Conservation (phyloP, 768 basidiomycete genomes). For the Calocera viscosa region DNA sequence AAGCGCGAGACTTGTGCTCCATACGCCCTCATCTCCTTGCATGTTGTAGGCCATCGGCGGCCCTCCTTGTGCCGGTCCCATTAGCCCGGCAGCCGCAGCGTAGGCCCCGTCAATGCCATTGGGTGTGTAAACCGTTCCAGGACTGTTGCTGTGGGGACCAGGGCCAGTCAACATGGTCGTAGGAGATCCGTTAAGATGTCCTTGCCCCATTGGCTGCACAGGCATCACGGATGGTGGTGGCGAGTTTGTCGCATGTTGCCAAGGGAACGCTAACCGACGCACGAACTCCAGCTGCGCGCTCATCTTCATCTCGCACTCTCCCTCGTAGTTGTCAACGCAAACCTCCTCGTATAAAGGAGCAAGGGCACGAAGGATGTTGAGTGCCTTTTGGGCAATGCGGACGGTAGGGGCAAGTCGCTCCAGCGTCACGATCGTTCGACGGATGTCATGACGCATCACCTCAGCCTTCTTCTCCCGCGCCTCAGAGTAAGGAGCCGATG, state of each 20-base stretch:
- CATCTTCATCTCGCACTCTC: constrained; percentile 43
- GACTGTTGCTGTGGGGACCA: neutral
- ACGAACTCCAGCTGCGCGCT: constrained; percentile 51
- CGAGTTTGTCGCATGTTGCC: neutral
- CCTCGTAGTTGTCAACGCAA: constrained; percentile 38
- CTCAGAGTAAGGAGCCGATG: constrained; percentile 20
- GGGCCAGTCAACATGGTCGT: neutral
- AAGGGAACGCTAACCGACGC: constrained; percentile 69
- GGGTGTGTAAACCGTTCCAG: neutral
- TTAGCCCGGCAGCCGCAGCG: neutral
- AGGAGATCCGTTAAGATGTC: neutral
- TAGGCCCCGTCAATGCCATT: neutral
- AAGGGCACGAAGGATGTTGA: constrained; percentile 55
- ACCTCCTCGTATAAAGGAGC: constrained; percentile 57
- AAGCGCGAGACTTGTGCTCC: constrained; percentile 3
- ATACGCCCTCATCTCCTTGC: constrained; percentile 1
- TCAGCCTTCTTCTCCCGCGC: constrained; percentile 60
- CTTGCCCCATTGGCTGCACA: neutral
- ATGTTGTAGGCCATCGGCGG: constrained; percentile 1
- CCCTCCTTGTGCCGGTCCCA: neutral
- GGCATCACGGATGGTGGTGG: neutral
- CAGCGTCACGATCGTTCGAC: constrained; percentile 51
- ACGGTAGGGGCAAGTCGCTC: constrained; percentile 46
- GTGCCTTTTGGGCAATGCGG: constrained; percentile 61
- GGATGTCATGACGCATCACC: constrained; percentile 63